phyloP scores from a whole-genome alignment of 2,329 filamentous ascomycete genomes.

The Chrysosporium queenslandicum region DNA sequence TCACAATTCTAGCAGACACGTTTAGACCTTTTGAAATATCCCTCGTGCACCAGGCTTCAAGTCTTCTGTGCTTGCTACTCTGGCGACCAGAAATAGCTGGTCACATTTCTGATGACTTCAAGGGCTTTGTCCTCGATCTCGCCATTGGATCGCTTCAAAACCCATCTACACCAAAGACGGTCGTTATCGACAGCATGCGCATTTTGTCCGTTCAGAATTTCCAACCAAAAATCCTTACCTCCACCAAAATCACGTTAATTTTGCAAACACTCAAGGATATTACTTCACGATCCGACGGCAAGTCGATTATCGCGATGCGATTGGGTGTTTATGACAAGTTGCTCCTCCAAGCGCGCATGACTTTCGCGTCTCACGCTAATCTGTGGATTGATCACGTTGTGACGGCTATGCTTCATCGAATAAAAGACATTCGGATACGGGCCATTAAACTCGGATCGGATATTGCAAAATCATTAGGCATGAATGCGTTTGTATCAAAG shows the following conservation, averaged over 20 bases:
- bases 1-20: conserved; percentile 52
- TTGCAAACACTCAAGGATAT: conserved; percentile 62
- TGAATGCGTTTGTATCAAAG: conserved; percentile 57
- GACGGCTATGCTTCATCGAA: conserved; percentile 65
- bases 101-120: conserved; percentile 67
- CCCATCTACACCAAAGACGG: conserved; percentile 58
- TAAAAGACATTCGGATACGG: conserved; percentile 60
- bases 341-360: conserved; percentile 56
- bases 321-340: conserved; percentile 70
- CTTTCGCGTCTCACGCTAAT: conserved; percentile 59
- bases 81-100: conserved; percentile 61
- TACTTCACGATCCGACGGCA: conserved; percentile 64
- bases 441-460: conserved; percentile 67
- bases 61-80: conserved; percentile 65
- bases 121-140: conserved; percentile 68
- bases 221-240: conserved; percentile 60
- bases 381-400: conserved; percentile 79
- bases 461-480: conserved; percentile 58
- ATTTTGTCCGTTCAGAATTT: conserved; percentile 75
- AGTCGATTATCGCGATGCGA: conserved; percentile 67
- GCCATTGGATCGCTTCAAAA: conserved; percentile 66
- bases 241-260: conserved; percentile 58
- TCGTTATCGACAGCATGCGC: conserved; percentile 70
- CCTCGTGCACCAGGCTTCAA: conserved; percentile 66
- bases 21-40: conserved; percentile 52